A percentile compares a stretch with the other conserved stretches of the same genome.
phyloP scores from a whole-genome alignment of 257 asterid genomes.

The Primulina eburnea region DNA sequence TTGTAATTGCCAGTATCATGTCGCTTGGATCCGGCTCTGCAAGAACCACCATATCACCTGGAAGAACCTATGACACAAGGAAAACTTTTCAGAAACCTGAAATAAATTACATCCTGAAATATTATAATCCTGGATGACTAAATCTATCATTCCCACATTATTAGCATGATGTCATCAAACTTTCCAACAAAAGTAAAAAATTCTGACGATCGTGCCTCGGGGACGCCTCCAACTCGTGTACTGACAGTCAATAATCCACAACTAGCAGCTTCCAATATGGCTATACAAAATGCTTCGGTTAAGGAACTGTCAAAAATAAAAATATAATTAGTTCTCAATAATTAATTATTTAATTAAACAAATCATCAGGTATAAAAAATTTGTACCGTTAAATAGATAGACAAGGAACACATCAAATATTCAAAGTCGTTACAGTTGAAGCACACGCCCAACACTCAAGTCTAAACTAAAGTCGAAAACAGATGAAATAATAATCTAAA shows the following conservation, averaged over 20 bases:
- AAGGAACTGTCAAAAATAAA: constrained; percentile 62
- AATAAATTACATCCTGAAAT: constrained; percentile 18
- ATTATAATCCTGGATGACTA: constrained; percentile 15
- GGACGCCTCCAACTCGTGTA: constrained; percentile 99
- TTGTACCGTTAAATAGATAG: background rate
- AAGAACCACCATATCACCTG: constrained; percentile 93
- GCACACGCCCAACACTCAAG: too few relatives aligned
- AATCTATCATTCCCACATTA: constrained; percentile 23
- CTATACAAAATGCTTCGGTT: constrained; percentile 97
- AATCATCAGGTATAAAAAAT: constrained; percentile 26
- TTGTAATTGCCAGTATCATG: constrained; percentile 80
- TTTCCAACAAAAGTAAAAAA: constrained; percentile 28
- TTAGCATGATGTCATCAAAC: constrained; percentile 26
- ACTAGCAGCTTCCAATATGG: constrained; percentile 96
- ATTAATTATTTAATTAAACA: background rate
- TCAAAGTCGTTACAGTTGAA: too few relatives aligned
- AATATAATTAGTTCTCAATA: background rate
- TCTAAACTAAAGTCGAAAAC: background rate
- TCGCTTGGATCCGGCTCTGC: constrained; percentile 87
- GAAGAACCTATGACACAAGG: constrained; percentile 64
- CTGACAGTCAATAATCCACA: constrained; percentile 98
- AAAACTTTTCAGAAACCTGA: constrained; percentile 23
- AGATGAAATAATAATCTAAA: background rate
- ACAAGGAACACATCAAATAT: too few relatives aligned
- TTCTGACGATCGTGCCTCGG: constrained; percentile 68